phyloP scores from a whole-genome alignment of 2,329 filamentous ascomycete genomes.

The Aspergillus sp. region DNA sequence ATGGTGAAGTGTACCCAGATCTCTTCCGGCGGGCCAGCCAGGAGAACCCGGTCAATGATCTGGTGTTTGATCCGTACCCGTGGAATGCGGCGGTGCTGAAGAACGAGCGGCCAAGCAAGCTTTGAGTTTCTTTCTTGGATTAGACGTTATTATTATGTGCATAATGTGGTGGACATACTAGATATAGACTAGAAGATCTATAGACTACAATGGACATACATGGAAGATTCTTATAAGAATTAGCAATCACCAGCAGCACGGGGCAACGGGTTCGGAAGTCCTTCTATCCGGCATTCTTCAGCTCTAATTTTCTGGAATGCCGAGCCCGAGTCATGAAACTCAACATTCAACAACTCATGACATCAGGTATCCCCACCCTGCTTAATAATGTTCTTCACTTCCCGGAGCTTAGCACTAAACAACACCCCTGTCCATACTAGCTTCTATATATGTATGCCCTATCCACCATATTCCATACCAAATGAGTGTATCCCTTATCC shows the following conservation, averaged over 20 bases:
- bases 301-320: not conserved
- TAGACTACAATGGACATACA: conserved; percentile 1
- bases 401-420: too few relatives aligned
- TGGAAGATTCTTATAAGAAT: not conserved
- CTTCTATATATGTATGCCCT: not conserved
- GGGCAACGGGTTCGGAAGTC: not conserved
- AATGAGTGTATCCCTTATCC: not conserved
- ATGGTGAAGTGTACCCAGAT: conserved; percentile 77
- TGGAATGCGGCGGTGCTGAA: conserved; percentile 63
- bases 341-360: not conserved
- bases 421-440: too few relatives aligned
- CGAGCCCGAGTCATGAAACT: not conserved
- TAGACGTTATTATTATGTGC: not conserved
- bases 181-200: conserved; percentile 1
- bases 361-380: not conserved
- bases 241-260: not conserved
- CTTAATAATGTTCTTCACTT: not conserved
- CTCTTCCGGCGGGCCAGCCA: conserved; percentile 72
- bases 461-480: not conserved
- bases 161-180: not conserved
- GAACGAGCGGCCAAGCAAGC: conserved; percentile 49
- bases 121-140: conserved; percentile 25
- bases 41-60: conserved; percentile 71
- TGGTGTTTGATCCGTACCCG: conserved; percentile 73
- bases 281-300: not conserved